phyloP scores from a whole-genome alignment of 2,329 filamentous ascomycete species.

The Aspergillus sp. region DNA sequence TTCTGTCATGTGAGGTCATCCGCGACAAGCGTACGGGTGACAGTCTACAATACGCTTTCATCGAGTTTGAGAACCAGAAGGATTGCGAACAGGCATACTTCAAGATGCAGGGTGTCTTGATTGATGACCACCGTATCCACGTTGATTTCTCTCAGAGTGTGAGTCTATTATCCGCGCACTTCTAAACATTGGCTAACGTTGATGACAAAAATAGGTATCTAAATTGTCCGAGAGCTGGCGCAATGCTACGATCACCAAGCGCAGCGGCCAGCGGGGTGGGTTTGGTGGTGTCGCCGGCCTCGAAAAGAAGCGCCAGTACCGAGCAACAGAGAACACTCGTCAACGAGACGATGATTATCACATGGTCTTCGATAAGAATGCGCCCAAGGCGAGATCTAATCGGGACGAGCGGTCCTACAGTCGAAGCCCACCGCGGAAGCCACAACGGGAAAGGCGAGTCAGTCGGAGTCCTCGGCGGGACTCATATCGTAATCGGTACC shows the following conservation, averaged over 20 bases:
- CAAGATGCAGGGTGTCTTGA: constrained; percentile 97
- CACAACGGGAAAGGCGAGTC: constrained; percentile 33
- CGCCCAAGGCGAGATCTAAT: constrained; percentile 17
- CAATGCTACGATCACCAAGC: constrained; percentile 78
- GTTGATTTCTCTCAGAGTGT: constrained; percentile 98
- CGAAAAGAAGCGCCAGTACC: constrained; percentile 89
- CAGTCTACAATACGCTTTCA: constrained; percentile 95
- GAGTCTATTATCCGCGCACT: constrained; percentile 37
- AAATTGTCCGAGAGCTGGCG: constrained; percentile 90
- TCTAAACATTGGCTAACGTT: constrained; percentile 22
- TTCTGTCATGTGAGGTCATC: constrained; percentile 94
- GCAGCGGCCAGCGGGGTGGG: constrained; percentile 67
- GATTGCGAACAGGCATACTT: constrained; percentile 95
- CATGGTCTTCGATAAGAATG: constrained; percentile 74
- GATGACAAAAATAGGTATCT: constrained; percentile 50
- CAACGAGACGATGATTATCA: constrained; percentile 62
- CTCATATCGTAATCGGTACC: constrained; percentile 37
- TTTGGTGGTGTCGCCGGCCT: constrained; percentile 88
- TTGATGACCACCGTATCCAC: constrained; percentile 95
- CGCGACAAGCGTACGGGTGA: constrained; percentile 91
- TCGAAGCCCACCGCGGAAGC: constrained; percentile 48
- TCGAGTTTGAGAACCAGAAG: constrained; percentile 90
- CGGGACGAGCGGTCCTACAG: constrained; percentile 38
- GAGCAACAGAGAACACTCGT: constrained; percentile 60
- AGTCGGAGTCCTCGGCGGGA: constrained; percentile 33